These are phyloP conservation scores for Metschnikowia santaceciliae DNA, from an alignment of 805 yeast genomes.

Conservation along the genomic window DNA sequence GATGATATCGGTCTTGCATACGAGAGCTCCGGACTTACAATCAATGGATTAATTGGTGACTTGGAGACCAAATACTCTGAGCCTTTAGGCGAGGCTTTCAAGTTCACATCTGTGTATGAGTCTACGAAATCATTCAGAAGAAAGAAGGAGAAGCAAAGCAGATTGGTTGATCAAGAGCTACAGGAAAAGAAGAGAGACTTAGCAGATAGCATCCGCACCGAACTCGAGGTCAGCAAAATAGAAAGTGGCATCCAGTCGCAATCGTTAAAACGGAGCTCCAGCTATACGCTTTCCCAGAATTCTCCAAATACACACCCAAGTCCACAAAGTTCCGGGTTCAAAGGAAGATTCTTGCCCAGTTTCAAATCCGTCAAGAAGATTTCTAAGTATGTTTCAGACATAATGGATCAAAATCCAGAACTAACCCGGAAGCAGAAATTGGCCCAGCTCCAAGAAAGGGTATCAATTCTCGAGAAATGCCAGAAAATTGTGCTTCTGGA, in stretches of 20 bases:
- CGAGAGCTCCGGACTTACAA: constrained; percentile 59
- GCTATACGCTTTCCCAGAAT: constrained; percentile 13
- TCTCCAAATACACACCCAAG: neutral
- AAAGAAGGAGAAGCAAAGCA: constrained; percentile 32
- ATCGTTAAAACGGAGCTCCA: constrained; percentile 19
- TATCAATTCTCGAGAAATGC: constrained; percentile 51
- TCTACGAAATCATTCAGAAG: constrained; percentile 57
- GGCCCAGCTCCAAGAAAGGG: constrained; percentile 45
- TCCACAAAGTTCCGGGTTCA: constrained; percentile 9
- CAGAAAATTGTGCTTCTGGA: constrained; percentile 40
- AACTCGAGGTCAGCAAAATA: constrained; percentile 27
- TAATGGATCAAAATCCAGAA: constrained; percentile 66
- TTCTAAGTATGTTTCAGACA: constrained; percentile 51
- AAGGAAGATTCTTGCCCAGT: constrained; percentile 51
- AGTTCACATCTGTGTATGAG: constrained; percentile 54
- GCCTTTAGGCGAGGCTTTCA: constrained; percentile 69
- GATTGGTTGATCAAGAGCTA: constrained; percentile 30
- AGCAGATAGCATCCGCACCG: constrained; percentile 26
- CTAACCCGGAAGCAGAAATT: constrained; percentile 55
- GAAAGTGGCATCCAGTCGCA: constrained; percentile 23
- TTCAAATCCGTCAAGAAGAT: constrained; percentile 44
- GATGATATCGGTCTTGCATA: constrained; percentile 86
- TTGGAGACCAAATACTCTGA: constrained; percentile 60
- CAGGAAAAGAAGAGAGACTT: constrained; percentile 30
- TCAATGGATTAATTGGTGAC: constrained; percentile 48